Percentiles rank a stretch among this genome's conserved stretches.
Evolutionary conservation across 139 green algal genomes (phyloP).

Genomic region (Deuterostichococcus epilithicus): DNA sequence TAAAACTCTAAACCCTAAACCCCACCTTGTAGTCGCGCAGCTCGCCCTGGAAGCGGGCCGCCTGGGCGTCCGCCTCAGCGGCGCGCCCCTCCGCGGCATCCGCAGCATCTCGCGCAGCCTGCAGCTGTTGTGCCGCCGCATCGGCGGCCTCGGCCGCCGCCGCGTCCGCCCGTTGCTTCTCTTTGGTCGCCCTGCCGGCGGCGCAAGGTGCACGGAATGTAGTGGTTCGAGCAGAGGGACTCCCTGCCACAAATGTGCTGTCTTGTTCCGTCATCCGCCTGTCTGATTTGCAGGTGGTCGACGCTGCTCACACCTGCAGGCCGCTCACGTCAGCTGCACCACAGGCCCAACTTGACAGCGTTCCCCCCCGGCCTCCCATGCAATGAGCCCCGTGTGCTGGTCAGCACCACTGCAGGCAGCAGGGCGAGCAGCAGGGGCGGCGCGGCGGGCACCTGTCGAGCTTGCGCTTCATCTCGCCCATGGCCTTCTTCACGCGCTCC

Average conservation of each 20-base stretch:
- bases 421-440: no score
- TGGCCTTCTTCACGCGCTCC: slow-evolving; percentile 35
- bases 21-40: slow-evolving; percentile 43
- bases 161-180: slow-evolving; percentile 30
- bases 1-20: not conserved
- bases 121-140: slow-evolving; percentile 25
- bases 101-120: slow-evolving; percentile 4
- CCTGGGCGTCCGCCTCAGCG: slow-evolving; percentile 9
- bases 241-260: no score
- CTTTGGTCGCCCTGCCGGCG: slow-evolving; percentile 23
- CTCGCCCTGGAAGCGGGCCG: slow-evolving; percentile 14
- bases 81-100: slow-evolving; percentile 13
- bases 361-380: no score
- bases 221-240: no score
- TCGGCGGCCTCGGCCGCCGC: slow-evolving; percentile 13
- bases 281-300: no score
- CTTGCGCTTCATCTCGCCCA: slow-evolving; percentile 38
- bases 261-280: no score
- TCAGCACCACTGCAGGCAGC: no score
- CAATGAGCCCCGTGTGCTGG: no score
- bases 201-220: not conserved
- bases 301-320: no score
- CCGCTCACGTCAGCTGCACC: no score
- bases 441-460: slow-evolving; percentile 35
- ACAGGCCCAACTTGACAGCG: no score